Evolutionary conservation across 1,284 basidiomycete genomes (phyloP), one percentile per base, ranked within the genome.

Genomic region (Fomitopsis schrenkii): DNA sequence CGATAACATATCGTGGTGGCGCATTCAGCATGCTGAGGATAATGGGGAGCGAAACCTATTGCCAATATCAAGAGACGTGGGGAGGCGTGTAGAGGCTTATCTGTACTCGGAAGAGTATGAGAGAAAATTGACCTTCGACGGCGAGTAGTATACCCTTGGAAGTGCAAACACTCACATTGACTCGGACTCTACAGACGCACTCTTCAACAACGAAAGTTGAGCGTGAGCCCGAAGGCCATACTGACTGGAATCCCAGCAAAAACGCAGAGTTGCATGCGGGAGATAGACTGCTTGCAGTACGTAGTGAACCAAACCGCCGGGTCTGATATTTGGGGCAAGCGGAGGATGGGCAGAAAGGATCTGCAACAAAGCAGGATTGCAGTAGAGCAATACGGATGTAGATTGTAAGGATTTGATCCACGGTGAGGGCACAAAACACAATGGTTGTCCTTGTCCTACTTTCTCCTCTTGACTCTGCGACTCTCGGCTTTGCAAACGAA

Each of bases 401-500:
- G 2, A 40, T 4, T 48, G 10, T 48, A 3, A 28, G 14, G 5
- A 45, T 4, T 9, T 4, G 3, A 22, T 22, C n/a, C 42, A 14
- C 15, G 22, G 17, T 1, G 42, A 22, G n/a, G 8, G 22, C 14
- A 19, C 9, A 5, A 5, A 3, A 19, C 15, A 22, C 4, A 19
- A 22, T 7, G n/a, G 4, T 45, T 14, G 22, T 12, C 14, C 22
- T 26, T 28, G 14, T n/a, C 22, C 48, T 50, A 50, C 30, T n/a
- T 30, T n/a, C 48, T 3, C 42, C 75, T 74, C 57, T 75, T 71
- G 64, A 70, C 70, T 66, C 80, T 76, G 63, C 80, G 75, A 70
- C 79, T 80, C 60, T 81, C 79, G 58, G 68, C 80, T 82, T 68
- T 26, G 3, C 10, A n/a, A 26, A 48, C 22, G 17, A 26, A 26